phyloP scores from a whole-genome alignment of 495 filamentous ascomycete genomes.

The Tuber borchii region DNA sequence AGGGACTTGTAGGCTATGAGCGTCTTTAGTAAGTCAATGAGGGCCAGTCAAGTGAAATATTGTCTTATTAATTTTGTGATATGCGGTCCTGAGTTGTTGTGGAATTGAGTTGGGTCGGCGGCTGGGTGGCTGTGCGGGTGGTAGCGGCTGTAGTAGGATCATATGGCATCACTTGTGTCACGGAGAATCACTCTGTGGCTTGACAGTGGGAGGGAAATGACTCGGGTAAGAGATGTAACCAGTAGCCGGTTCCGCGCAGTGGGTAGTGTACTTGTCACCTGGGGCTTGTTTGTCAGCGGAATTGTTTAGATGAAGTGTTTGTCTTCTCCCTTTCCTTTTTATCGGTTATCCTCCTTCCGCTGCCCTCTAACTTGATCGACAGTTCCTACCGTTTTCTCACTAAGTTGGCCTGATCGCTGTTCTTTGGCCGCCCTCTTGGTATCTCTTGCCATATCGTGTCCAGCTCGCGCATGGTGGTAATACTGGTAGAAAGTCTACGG shows the following conservation, averaged over 20 bases:
- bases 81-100: background rate
- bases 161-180: background rate
- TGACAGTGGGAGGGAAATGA: background rate
- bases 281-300: background rate
- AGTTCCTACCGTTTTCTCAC: background rate
- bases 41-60: background rate
- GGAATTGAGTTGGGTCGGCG: background rate
- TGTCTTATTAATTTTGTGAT: background rate
- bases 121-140: background rate
- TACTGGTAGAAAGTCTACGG: background rate
- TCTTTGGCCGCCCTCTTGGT: background rate
- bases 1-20: background rate
- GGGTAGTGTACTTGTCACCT: background rate
- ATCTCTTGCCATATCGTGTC: background rate
- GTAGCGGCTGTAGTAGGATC: background rate
- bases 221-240: background rate
- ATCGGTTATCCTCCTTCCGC: background rate
- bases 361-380: background rate
- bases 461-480: background rate
- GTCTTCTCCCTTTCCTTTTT: background rate
- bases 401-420: background rate
- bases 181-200: background rate
- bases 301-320: background rate
- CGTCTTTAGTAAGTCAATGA: background rate
- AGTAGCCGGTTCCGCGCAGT: background rate